These are phyloP conservation scores for Ambrosiella xylebori DNA, from an alignment of 2,329 filamentous ascomycete genomes.

Conservation along the genomic window DNA sequence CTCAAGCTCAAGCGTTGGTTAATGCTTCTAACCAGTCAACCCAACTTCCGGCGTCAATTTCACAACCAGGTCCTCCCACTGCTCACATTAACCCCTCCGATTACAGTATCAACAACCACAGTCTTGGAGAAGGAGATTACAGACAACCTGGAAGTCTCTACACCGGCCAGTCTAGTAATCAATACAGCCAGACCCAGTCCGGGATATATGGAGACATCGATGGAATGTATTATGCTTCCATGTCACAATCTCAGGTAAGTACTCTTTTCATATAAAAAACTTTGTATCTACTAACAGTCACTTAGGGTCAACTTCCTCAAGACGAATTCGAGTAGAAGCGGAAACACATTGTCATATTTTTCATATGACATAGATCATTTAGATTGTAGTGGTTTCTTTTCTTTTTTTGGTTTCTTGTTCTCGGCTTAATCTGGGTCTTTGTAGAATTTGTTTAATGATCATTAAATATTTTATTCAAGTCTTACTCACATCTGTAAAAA, in stretches of 20 bases:
- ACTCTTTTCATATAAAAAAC: neutral
- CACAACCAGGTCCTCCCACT: slow-evolving; percentile 32
- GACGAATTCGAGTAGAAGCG: slow-evolving; percentile 28
- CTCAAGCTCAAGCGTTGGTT: slow-evolving; percentile 5
- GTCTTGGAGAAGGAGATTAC: slow-evolving; percentile 59
- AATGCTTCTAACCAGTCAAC: neutral
- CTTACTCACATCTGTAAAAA: neutral
- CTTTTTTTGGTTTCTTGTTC: neutral
- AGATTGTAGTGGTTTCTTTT: neutral
- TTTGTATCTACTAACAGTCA: neutral
- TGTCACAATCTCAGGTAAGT: slow-evolving; percentile 68
- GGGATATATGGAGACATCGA: slow-evolving; percentile 69
- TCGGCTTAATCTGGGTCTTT: neutral
- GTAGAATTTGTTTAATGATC: neutral
- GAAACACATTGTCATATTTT: no score
- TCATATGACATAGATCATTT: no score
- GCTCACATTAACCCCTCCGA: slow-evolving; percentile 39
- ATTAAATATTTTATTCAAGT: neutral
- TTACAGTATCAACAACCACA: slow-evolving; percentile 45
- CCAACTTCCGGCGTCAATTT: slow-evolving; percentile 1
- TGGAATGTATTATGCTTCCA: slow-evolving; percentile 71
- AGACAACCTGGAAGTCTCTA: slow-evolving; percentile 62
- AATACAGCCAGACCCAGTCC: slow-evolving; percentile 62
- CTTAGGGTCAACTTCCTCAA: slow-evolving; percentile 26
- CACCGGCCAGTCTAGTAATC: slow-evolving; percentile 54